A percentile compares a stretch with the other conserved stretches of the same genome.
Conservation (phyloP, 2,329 filamentous ascomycete species). For the Microdochium nivale region DNA sequence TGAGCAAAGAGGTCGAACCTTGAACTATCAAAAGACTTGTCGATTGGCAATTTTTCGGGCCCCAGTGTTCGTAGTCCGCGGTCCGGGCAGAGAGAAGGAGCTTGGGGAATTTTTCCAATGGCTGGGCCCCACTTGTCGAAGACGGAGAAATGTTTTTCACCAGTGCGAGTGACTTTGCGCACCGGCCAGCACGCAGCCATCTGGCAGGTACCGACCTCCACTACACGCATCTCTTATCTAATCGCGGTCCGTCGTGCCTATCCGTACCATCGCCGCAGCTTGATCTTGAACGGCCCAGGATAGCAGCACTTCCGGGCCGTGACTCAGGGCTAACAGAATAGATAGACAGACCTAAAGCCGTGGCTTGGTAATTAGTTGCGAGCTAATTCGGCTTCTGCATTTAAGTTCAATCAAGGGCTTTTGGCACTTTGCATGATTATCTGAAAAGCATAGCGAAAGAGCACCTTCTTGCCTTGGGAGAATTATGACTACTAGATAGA, state of each 20-base stretch:
- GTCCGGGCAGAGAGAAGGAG: not conserved
- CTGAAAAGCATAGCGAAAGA: no score
- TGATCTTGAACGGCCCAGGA: no score
- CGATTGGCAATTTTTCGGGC: not conserved
- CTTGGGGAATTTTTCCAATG: slow-evolving; percentile 1
- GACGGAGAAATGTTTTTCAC: not conserved
- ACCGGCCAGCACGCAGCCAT: not conserved
- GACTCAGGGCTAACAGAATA: no score
- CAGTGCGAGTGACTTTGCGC: not conserved
- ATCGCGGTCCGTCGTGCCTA: not conserved
- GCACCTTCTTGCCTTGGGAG: no score
- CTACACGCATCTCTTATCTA: not conserved
- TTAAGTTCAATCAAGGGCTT: no score
- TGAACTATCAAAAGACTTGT: not conserved
- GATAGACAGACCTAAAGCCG: no score
- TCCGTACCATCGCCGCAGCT: no score
- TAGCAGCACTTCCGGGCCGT: no score
- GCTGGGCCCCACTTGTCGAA: not conserved
- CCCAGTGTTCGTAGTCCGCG: not conserved
- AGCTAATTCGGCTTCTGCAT: no score
- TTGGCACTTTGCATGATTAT: no score
- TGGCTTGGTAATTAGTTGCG: no score
- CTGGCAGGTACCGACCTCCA: not conserved
- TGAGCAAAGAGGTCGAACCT: not conserved
- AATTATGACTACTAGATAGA: no score